Evolutionary conservation across 75 land plant genomes (phyloP).

Genomic region (Azolla pinnata): DNA sequence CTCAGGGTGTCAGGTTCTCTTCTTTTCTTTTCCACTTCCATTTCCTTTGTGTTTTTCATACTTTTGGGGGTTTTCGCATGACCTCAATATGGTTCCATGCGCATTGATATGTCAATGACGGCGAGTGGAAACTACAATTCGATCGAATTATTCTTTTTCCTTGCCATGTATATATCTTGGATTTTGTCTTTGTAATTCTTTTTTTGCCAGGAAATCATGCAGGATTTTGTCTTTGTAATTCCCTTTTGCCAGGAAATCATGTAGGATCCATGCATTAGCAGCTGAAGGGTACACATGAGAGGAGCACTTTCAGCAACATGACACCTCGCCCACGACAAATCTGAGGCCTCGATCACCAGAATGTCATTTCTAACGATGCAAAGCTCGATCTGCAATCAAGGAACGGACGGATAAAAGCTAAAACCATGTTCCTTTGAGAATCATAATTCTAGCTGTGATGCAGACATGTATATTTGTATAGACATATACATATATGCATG

Average conservation of each 20-base stretch:
- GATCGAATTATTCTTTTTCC: too few relatives aligned
- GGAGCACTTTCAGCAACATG: conserved; percentile 46
- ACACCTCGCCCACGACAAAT: conserved; percentile 67
- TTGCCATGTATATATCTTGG: too few relatives aligned
- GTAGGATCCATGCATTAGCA: conserved; percentile 52
- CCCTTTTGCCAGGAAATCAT: conserved; percentile 55
- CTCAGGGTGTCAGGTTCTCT: neutral
- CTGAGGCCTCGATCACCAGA: conserved; percentile 31
- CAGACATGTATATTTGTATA: neutral
- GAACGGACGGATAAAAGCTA: conserved; percentile 25
- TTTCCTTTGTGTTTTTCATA: too few relatives aligned
- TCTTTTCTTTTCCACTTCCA: neutral
- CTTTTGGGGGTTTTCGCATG: too few relatives aligned
- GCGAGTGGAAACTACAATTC: neutral
- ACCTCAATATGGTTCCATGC: too few relatives aligned
- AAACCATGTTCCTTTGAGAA: neutral
- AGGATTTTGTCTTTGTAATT: neutral
- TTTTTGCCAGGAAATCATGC: too few relatives aligned
- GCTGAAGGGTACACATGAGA: conserved; percentile 67
- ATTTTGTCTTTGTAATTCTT: too few relatives aligned
- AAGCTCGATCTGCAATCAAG: conserved; percentile 36
- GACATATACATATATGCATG: neutral
- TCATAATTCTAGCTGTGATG: neutral
- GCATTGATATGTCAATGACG: neutral
- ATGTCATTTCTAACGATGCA: conserved; percentile 46